A percentile compares a stretch with the other conserved stretches of the same genome.
These are phyloP conservation scores for Spathaspora passalidarum DNA, from an alignment of 805 yeast species.

Conservation along the genomic window DNA sequence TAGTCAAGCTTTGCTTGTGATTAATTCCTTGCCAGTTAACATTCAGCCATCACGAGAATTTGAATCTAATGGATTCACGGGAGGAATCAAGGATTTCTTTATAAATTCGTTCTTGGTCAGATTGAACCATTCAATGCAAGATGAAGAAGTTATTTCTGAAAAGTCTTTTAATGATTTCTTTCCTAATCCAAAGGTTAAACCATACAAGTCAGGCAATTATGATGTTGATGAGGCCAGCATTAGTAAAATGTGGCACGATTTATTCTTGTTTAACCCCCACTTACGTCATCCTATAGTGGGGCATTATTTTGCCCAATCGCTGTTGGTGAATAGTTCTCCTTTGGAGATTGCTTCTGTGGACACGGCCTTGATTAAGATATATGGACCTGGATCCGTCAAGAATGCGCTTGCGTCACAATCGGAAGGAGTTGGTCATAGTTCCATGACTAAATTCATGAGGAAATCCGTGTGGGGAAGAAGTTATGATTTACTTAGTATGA, in stretches of 20 bases:
- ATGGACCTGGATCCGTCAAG: constrained; percentile 22
- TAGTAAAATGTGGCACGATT: constrained; percentile 30
- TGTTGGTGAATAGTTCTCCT: constrained; percentile 29
- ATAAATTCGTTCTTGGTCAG: constrained; percentile 18
- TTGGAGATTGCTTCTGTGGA: constrained; percentile 36
- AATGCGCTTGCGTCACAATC: constrained; percentile 30
- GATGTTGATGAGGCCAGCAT: constrained; percentile 22
- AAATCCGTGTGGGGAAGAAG: constrained; percentile 42
- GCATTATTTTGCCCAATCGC: constrained; percentile 32
- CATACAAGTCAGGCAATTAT: background rate
- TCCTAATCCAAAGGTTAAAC: constrained; percentile 21
- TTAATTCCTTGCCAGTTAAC: constrained; percentile 67
- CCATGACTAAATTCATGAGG: constrained; percentile 30
- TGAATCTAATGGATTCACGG: background rate
- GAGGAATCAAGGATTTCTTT: constrained; percentile 25
- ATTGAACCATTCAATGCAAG: constrained; percentile 6
- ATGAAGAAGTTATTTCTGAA: constrained; percentile 26
- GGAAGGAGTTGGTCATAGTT: constrained; percentile 21
- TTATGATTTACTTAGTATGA: constrained; percentile 66
- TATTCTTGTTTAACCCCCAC: constrained; percentile 26
- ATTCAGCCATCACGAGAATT: background rate
- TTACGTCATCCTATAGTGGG: constrained; percentile 36
- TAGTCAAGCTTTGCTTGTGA: constrained; percentile 57
- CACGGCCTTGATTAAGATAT: constrained; percentile 22
- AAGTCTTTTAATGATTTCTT: constrained; percentile 24